phyloP scores from a whole-genome alignment of 768 basidiomycete genomes.

The Kwoniella botswanensis region DNA sequence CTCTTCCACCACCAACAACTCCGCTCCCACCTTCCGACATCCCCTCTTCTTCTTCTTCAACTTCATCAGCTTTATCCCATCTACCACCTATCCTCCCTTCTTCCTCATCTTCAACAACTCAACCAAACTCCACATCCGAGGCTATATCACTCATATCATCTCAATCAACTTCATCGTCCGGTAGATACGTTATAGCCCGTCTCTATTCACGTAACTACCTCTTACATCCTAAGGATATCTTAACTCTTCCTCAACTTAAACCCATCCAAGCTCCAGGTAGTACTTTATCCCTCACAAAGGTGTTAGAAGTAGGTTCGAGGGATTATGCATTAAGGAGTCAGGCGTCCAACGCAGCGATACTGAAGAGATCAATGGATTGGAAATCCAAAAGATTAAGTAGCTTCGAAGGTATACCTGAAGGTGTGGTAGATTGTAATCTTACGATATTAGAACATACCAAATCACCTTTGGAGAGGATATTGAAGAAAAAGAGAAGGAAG shows the following conservation, averaged over 20 bases:
- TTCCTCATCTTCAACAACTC: conserved; percentile 20
- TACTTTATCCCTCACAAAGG: conserved; percentile 80
- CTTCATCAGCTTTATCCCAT: conserved; percentile 23
- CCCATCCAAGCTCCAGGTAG: conserved; percentile 71
- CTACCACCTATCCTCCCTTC: conserved; percentile 42
- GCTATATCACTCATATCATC: conserved; percentile 73
- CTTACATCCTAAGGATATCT: conserved; percentile 83
- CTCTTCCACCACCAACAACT: conserved; percentile 40
- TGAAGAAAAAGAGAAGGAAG: conserved; percentile 97
- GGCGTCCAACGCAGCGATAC: conserved; percentile 23
- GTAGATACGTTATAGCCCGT: conserved; percentile 85
- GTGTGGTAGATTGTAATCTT: conserved; percentile 74
- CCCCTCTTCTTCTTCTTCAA: conserved; percentile 25
- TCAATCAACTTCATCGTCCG: conserved; percentile 76
- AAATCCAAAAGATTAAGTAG: conserved; percentile 19
- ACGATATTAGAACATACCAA: conserved; percentile 99
- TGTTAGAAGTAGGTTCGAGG: conserved; percentile 93
- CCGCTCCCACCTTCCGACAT: conserved; percentile 26
- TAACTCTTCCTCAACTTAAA: conserved; percentile 90
- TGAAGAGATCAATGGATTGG: conserved; percentile 29
- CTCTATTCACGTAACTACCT: conserved; percentile 87
- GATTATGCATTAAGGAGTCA: conserved; percentile 80
- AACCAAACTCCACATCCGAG: conserved; percentile 56
- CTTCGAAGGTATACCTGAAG: conserved; percentile 70
- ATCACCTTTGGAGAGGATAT: conserved; percentile 83